These are phyloP conservation scores for Collariella sp. DNA, from an alignment of 495 filamentous ascomycete genomes.

Conservation along the genomic window DNA sequence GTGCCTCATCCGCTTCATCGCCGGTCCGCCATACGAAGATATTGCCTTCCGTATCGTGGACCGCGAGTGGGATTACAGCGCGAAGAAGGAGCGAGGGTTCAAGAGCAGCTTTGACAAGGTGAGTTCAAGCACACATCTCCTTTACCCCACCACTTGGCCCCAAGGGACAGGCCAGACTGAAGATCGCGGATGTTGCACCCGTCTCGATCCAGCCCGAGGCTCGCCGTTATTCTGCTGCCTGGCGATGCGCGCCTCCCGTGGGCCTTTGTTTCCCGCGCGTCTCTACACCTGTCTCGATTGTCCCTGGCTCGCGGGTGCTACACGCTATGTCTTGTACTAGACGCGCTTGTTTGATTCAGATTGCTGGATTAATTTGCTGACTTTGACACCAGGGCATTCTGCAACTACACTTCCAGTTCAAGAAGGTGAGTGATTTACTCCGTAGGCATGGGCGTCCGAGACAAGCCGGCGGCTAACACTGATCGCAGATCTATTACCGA, in stretches of 20 bases:
- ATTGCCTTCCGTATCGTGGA: constrained; percentile 97
- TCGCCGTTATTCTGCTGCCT: constrained; percentile 7
- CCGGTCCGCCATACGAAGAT: constrained; percentile 93
- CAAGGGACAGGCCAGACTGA: neutral
- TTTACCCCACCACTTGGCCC: constrained; percentile 6
- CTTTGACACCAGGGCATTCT: constrained; percentile 66
- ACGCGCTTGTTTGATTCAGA: neutral
- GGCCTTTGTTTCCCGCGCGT: constrained; percentile 1
- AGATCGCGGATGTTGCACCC: neutral
- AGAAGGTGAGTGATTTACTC: constrained; percentile 49
- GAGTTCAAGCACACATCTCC: constrained; percentile 27
- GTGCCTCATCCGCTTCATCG: constrained; percentile 91
- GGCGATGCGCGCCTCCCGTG: constrained; percentile 4
- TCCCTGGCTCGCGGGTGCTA: neutral
- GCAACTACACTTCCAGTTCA: constrained; percentile 97
- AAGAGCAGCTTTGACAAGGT: constrained; percentile 97
- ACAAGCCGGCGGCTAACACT: constrained; percentile 31
- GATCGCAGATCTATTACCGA: constrained; percentile 54
- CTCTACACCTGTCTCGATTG: neutral
- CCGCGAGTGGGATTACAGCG: constrained; percentile 98
- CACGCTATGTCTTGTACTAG: constrained; percentile 1
- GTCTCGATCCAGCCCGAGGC: constrained; percentile 8
- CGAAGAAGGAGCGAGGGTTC: constrained; percentile 90
- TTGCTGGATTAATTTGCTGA: neutral
- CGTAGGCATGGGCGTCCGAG: neutral